Evolutionary conservation across 176 grass and related monocot genomes (phyloP), one percentile per base, ranked within the genome.

Genomic region (Hordeum marinum): DNA sequence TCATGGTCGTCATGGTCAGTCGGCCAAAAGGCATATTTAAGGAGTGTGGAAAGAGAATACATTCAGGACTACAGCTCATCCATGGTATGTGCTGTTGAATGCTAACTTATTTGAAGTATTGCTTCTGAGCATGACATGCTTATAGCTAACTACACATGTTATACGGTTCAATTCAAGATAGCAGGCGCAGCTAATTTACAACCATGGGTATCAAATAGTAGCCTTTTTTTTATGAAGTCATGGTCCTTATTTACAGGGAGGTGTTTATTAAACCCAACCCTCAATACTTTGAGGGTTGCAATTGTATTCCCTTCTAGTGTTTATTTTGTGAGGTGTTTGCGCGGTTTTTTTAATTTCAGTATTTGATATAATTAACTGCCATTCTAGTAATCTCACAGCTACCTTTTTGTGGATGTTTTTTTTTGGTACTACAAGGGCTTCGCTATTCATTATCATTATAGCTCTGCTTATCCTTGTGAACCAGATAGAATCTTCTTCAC

Each of bases 21-120:
- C 90, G 93, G 8, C 96, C 96, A 34, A 98, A 98, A 77, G 96
- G 96, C 8, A 88, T 94, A 83, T 95, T 98, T 87, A 98, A 87
- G 78, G 96, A 98, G 70, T 98, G 96, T 52, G 91, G 83, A 60
- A 95, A 93, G 84, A 90, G 96, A 80, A 98, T 98, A 85, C 84
- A 94, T 29, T 98, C 96, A 75, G 96, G 96, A 62, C 73, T 94
- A 32, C 85, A 85, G 24, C 76, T 94, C 55, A 95, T 98, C 67
- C 84, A 88, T 92, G 91, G 96, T 98, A 94, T 87, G 82, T 81
- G 20, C 39, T 41, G 42, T 58, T 85, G 26, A 88, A 34, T 75
- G 83, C 12, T 77, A 21, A 7, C 11, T 6, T 4, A 85, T 75
- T 35, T 72, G 17, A 71, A 60, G 36, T 74, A 80, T 75, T 84